Base-by-base conservation (phyloP, 2,329 filamentous ascomycete species). In the Dryadomyces quercivorus region DNA sequence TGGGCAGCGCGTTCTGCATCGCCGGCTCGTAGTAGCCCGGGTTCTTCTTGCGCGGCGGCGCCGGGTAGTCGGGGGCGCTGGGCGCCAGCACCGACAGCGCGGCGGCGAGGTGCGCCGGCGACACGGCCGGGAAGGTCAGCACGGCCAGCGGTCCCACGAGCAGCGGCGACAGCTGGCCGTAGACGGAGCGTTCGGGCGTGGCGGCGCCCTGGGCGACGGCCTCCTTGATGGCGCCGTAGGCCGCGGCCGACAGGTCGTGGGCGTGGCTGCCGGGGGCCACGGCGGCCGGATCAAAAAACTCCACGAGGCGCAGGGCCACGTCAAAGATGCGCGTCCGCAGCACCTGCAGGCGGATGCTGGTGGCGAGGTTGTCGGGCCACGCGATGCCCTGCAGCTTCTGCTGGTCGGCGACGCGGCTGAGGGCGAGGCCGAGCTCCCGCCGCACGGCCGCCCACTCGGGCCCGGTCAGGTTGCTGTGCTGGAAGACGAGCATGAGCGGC, bases 271-370 rank as follows among this genome's bases (percentile, higher is more conserved):
- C n/a, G 65, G 63, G 2, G 67, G 42, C 9, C 42, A 66, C 63
- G 5, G 66, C 61, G 18, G 72, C 68, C 4, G 75, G 78, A 65
- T 79, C 79, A 65, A 81, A 94, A 70, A 90, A 94, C 65, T 97
- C 92, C 58, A 91, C 84, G 52, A 97, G 80, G 60, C 86, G 85
- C 58, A 97, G 73, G 1, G 92, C 91, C 18, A 88, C 82, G 60
- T 85, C 84, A 66, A 98, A 88, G 65, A 98, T 94, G 64, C 88
- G 86, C 15, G 88, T 93, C 65, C 93, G 85, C 55, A 98, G 74
- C 26, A 95, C 87, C 67, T 94, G 85, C 26, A 97, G 67, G 69
- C 88, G 85, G 60, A 93, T 77, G 43, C 74, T 71, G 1, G 78
- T 70, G n/a, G 78, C 75, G 38, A 88, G 66, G 36, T 78, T 68